Evolutionary conservation across 371 early-diverging fungal genomes (phyloP).

Genomic region (Dichotomocladium elegans): DNA sequence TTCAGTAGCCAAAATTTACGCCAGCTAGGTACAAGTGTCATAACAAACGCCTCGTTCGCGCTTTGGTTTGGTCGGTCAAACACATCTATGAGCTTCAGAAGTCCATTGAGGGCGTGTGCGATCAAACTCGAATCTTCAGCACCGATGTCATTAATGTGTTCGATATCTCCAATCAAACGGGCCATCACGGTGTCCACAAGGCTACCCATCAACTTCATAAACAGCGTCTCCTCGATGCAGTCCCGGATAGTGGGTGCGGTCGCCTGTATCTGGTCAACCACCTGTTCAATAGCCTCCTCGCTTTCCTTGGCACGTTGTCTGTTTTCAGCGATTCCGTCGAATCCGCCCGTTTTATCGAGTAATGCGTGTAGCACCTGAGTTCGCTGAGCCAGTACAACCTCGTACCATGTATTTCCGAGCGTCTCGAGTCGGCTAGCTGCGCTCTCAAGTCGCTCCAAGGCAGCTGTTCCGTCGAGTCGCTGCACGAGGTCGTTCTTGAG

Average conservation of each 20-base stretch:
- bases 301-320: constrained; percentile 37
- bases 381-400: constrained; percentile 27
- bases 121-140: constrained; percentile 67
- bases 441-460: background rate
- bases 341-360: constrained; percentile 43
- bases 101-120: constrained; percentile 42
- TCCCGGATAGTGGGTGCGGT: constrained; percentile 39
- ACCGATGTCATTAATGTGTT: constrained; percentile 60
- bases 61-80: constrained; percentile 46
- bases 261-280: constrained; percentile 41
- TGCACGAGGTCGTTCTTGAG: background rate
- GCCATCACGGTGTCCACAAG: constrained; percentile 43
- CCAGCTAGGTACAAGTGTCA: constrained; percentile 48
- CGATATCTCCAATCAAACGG: constrained; percentile 51
- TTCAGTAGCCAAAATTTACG: constrained; percentile 55
- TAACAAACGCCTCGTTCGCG: constrained; percentile 29
- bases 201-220: constrained; percentile 34
- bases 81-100: constrained; percentile 47
- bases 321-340: constrained; percentile 46
- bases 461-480: constrained; percentile 2
- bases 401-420: constrained; percentile 30
- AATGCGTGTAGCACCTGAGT: constrained; percentile 16
- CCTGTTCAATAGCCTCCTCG: constrained; percentile 44
- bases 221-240: constrained; percentile 17
- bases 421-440: constrained; percentile 14